These are phyloP conservation scores for Fagus sylvatica DNA, from an alignment of 306 rosid genomes.

Conservation along the genomic window DNA sequence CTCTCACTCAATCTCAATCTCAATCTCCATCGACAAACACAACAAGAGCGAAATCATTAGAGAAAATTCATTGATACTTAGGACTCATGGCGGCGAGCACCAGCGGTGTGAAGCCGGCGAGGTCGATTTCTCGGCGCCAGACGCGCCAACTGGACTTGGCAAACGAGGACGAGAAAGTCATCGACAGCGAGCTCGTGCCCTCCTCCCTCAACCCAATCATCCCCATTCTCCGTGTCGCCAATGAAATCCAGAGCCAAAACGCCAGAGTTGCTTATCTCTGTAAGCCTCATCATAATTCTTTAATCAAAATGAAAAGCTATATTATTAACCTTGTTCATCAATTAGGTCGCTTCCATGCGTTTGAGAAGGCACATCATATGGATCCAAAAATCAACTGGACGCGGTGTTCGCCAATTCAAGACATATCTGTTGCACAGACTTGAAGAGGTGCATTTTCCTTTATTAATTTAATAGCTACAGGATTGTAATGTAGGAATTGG, in stretches of 20 bases:
- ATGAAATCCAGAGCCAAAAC: constrained; percentile 67
- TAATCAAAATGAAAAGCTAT: too few species aligned
- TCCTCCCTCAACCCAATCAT: constrained; percentile 64
- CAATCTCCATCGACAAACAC: neutral
- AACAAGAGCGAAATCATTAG: neutral
- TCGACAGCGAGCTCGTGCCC: constrained; percentile 72
- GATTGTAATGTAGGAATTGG: neutral
- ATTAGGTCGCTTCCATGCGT: constrained; percentile 96
- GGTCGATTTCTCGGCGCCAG: constrained; percentile 42
- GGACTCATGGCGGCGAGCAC: constrained; percentile 66
- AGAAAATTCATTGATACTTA: neutral
- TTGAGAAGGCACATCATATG: constrained; percentile 78
- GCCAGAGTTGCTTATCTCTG: constrained; percentile 93
- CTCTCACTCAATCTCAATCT: neutral
- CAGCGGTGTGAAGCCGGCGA: constrained; percentile 65
- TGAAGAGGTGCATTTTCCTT: constrained; percentile 48
- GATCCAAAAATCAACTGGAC: constrained; percentile 84
- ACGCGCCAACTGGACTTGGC: constrained; percentile 56
- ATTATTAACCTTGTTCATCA: neutral
- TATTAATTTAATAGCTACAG: neutral
- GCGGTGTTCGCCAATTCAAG: constrained; percentile 97
- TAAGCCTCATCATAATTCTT: constrained; percentile 28
- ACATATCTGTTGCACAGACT: constrained; percentile 80
- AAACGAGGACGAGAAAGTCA: constrained; percentile 43
- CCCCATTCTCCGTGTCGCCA: constrained; percentile 87